Conservation (phyloP, 148 eudicot species). For the Cornus kousa region DNA sequence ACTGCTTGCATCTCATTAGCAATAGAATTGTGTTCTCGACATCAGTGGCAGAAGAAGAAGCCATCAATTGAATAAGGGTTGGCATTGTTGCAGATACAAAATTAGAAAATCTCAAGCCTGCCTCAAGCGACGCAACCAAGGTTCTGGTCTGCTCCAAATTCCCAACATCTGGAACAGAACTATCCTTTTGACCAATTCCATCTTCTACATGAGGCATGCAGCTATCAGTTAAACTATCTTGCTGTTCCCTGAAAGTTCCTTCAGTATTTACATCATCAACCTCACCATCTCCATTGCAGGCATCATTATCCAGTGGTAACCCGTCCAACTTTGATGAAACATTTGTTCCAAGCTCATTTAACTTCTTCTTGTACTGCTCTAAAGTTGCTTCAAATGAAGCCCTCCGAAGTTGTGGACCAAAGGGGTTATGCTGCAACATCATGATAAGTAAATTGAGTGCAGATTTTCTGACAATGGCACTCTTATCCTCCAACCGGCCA, state of each 20-base stretch:
- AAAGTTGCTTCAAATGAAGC: slow-evolving; percentile 87
- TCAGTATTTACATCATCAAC: slow-evolving; percentile 40
- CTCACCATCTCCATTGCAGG: slow-evolving; percentile 53
- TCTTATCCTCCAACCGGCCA: slow-evolving; percentile 94
- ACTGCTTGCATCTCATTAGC: slow-evolving; percentile 95
- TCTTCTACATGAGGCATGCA: slow-evolving; percentile 57
- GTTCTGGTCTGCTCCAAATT: slow-evolving; percentile 93
- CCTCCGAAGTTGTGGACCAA: slow-evolving; percentile 90
- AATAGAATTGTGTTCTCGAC: slow-evolving; percentile 88
- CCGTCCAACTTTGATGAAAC: slow-evolving; percentile 37
- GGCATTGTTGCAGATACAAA: slow-evolving; percentile 84
- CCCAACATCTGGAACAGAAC: slow-evolving; percentile 86
- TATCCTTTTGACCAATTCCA: slow-evolving; percentile 35
- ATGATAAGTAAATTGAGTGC: slow-evolving; percentile 81
- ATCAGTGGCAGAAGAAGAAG: slow-evolving; percentile 91
- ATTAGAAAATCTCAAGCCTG: slow-evolving; percentile 80
- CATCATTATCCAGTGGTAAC: slow-evolving; percentile 35
- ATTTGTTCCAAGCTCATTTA: slow-evolving; percentile 71
- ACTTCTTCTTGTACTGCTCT: slow-evolving; percentile 76
- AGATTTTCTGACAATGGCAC: slow-evolving; percentile 90
- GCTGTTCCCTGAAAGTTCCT: slow-evolving; percentile 34
- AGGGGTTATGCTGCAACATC: slow-evolving; percentile 97
- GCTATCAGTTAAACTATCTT: slow-evolving; percentile 78
- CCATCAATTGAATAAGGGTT: slow-evolving; percentile 89
- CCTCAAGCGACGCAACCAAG: slow-evolving; percentile 91